Base-by-base conservation (phyloP, 768 basidiomycete genomes). In the Sarcodon aspratus region DNA sequence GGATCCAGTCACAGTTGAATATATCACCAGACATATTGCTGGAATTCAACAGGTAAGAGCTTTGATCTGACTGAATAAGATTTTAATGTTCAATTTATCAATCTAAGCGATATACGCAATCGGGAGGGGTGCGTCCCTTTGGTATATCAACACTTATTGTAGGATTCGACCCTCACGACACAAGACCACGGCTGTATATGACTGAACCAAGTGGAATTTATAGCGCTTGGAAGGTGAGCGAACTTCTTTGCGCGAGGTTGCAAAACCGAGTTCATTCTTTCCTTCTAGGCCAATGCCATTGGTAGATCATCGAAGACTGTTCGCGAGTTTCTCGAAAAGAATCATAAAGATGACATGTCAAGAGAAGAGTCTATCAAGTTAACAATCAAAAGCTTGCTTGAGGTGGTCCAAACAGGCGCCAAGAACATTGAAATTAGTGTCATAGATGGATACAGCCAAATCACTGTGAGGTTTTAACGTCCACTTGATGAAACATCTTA, bases 381-480 rank as follows among this genome's bases (percentile, higher is more conserved):
- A 44, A 92, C 96, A 0, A 79, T 99, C 53, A 98, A 97, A 72
- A 87, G 85, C 62, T 70, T 99, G 58, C 72, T 99, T 18, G 96
- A 99, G 65, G 94, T 99, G 35, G 96, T 99, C 7, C 96, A 98
- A 69, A 97, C 96, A 1, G 96, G 96, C n/a, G 96, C 96, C 5
- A 98, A 98, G 73, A 99, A 99, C 66, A 98, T 99, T 54, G 96
- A 99, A 65, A 91, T 99, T 57, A 93, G 87, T 53, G 89, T 97
- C 42, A 94, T 98, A 90, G 93, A 96, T 61, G 78, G 83, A 52
- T 97, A 91, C 63, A 89, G 90, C 51, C 87, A 93, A 69, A 80
- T 95, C 48, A 89, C 90, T 42, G 94, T 96, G 54, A 54, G 77
- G 60, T n/a, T 49, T 17, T 46, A 5, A n/a, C n/a, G 46, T 34